These are phyloP conservation scores for Aspergillus brasiliensis DNA, from an alignment of 2,329 filamentous ascomycete genomes.

Conservation along the genomic window DNA sequence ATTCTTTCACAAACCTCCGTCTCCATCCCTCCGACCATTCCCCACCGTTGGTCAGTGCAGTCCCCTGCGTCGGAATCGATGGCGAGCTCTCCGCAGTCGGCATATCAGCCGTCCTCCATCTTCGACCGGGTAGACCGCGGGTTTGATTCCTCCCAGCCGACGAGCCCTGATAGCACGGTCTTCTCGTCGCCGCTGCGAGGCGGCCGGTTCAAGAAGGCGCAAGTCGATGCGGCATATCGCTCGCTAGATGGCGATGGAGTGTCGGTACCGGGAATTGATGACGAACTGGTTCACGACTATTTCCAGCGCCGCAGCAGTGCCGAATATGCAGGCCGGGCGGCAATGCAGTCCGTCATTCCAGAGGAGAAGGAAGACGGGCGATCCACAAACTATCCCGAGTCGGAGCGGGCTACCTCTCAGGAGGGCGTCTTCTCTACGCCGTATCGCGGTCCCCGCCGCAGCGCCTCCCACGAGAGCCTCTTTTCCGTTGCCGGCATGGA, in stretches of 20 bases:
- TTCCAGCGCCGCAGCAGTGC: not conserved
- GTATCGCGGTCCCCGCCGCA: conserved; percentile 60
- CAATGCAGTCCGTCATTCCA: conserved; percentile 38
- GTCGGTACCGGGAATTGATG: conserved; percentile 14
- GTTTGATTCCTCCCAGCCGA: conserved; percentile 70
- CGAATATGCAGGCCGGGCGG: conserved; percentile 19
- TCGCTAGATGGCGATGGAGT: conserved; percentile 19
- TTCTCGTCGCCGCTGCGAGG: conserved; percentile 65
- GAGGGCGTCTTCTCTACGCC: conserved; percentile 30
- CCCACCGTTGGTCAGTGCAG: conserved; percentile 38
- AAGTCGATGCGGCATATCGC: conserved; percentile 59
- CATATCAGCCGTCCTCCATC: conserved; percentile 69
- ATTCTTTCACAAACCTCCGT: conserved; percentile 66
- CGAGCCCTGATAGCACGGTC: conserved; percentile 77
- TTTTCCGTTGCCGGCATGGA: conserved; percentile 86
- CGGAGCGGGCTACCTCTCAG: conserved; percentile 14
- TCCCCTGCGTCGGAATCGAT: conserved; percentile 61
- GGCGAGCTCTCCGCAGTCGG: conserved; percentile 78
- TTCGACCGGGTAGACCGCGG: conserved; percentile 73
- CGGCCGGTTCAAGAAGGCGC: conserved; percentile 59
- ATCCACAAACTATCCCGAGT: conserved; percentile 19
- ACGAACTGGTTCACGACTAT: conserved; percentile 20
- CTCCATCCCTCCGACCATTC: conserved; percentile 56
- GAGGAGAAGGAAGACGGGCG: conserved; percentile 42
- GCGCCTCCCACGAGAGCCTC: conserved; percentile 82